Conservation (phyloP, 1,284 basidiomycete species). For the Butyriboletus appendiculatus region DNA sequence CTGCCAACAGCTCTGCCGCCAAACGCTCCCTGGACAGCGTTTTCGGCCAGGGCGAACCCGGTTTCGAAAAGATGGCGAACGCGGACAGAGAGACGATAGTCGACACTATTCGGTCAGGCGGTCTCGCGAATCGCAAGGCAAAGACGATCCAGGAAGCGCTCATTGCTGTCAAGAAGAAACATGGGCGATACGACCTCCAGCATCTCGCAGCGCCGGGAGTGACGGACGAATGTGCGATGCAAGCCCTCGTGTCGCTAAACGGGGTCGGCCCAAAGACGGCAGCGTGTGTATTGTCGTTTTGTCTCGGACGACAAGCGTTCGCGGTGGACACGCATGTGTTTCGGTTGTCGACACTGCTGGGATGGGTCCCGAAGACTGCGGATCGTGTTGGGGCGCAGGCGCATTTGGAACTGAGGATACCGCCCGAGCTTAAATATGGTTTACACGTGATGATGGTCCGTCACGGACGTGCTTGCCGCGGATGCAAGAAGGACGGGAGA, state of each 20-base stretch:
- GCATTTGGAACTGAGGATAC: constrained; percentile 66
- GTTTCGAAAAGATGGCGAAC: constrained; percentile 60
- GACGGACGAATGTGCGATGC: constrained; percentile 65
- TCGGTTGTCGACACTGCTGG: constrained; percentile 62
- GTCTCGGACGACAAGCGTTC: constrained; percentile 70
- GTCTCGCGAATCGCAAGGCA: constrained; percentile 75
- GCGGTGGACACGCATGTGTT: constrained; percentile 81
- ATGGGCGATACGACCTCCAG: constrained; percentile 58
- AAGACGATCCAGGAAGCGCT: constrained; percentile 66
- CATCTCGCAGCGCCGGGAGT: constrained; percentile 44
- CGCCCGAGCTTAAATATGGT: constrained; percentile 66
- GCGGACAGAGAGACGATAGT: constrained; percentile 55
- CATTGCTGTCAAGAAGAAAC: constrained; percentile 48
- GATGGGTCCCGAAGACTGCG: constrained; percentile 67
- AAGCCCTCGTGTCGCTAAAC: constrained; percentile 63
- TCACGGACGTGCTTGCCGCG: constrained; percentile 59
- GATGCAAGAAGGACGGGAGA: constrained; percentile 46
- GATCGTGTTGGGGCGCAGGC: constrained; percentile 69
- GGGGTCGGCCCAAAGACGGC: constrained; percentile 83
- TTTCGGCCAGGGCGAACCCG: constrained; percentile 55
- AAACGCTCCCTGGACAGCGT: constrained; percentile 57
- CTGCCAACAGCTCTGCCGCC: constrained; percentile 62
- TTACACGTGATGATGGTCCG: constrained; percentile 72
- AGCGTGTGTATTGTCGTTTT: constrained; percentile 78
- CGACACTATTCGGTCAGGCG: constrained; percentile 66